Percentiles rank a stretch among this genome's conserved stretches.
Conservation (phyloP, 768 basidiomycete genomes). For the Pleurotus salmoneostramineus region DNA sequence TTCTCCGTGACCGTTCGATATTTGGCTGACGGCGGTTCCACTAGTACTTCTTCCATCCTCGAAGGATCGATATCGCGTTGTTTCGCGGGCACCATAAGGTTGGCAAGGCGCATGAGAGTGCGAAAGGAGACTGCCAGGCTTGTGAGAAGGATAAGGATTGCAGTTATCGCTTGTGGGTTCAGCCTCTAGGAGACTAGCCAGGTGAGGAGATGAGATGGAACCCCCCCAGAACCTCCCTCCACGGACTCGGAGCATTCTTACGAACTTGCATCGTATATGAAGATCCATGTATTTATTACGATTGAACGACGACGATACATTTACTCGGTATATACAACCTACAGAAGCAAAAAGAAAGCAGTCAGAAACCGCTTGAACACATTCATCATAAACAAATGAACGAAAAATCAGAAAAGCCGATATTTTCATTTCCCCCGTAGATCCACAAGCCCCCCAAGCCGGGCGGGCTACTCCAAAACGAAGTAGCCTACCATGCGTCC, state of each 20-base stretch:
- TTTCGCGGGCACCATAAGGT: conserved; percentile 21
- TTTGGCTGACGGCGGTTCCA: neutral
- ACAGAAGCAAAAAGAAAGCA: no score
- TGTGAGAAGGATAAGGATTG: neutral
- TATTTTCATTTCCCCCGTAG: conserved; percentile 50
- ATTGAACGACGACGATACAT: neutral
- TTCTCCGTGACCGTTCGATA: no score
- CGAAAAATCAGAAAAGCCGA: conserved; percentile 57
- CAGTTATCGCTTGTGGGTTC: neutral
- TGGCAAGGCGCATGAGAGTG: conserved; percentile 16
- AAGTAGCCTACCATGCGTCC: conserved; percentile 30
- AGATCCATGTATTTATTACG: neutral
- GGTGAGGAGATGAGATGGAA: neutral
- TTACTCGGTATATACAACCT: no score
- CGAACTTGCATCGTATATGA: no score
- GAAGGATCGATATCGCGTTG: conserved; percentile 38
- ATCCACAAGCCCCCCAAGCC: conserved; percentile 22
- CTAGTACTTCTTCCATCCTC: conserved; percentile 46
- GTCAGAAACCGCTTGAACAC: neutral
- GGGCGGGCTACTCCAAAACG: conserved; percentile 50
- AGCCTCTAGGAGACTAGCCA: neutral
- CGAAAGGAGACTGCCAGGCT: neutral
- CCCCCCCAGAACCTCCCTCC: neutral
- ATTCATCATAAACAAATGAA: neutral
- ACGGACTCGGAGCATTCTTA: no score